These are phyloP conservation scores for Malassezia slooffiae DNA, from an alignment of 1,284 basidiomycete genomes.

Conservation along the genomic window DNA sequence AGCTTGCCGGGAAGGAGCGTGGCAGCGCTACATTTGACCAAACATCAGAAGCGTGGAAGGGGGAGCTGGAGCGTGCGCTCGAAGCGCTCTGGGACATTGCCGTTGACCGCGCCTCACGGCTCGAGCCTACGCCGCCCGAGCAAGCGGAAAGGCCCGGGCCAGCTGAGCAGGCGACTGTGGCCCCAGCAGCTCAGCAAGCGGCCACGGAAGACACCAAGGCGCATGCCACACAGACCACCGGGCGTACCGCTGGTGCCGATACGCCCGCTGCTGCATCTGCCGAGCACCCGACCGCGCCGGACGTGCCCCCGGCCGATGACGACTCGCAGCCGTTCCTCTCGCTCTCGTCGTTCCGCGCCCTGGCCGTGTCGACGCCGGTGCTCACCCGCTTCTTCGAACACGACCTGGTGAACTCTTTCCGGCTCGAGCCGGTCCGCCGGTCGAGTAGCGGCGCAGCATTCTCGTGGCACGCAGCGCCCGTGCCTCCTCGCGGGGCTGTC, in stretches of 20 bases:
- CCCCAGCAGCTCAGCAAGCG: no score
- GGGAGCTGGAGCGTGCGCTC: slow-evolving; percentile 31
- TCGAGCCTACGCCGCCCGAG: slow-evolving; percentile 8
- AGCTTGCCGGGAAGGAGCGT: no score
- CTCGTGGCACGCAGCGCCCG: slow-evolving; percentile 40
- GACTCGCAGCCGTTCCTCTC: slow-evolving; percentile 36
- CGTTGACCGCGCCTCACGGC: slow-evolving; percentile 30
- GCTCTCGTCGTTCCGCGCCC: slow-evolving; percentile 36
- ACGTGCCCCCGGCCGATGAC: background rate
- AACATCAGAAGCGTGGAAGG: slow-evolving; percentile 23
- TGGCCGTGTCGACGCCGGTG: slow-evolving; percentile 38
- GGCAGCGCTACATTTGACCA: background rate
- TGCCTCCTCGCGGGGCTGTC: slow-evolving; percentile 20
- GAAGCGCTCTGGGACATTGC: slow-evolving; percentile 42
- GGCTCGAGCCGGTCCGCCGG: slow-evolving; percentile 32
- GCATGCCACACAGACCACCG: no score
- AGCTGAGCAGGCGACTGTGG: no score
- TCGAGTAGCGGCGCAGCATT: slow-evolving; percentile 36
- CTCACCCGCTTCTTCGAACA: slow-evolving; percentile 41
- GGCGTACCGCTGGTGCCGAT: no score
- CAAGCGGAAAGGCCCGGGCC: background rate
- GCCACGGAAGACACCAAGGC: no score
- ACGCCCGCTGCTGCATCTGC: no score
- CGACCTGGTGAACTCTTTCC: slow-evolving; percentile 37
- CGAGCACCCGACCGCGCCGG: no score